Evolutionary conservation across 345 rosid genomes (phyloP).

Genomic region (Turritis glabra): DNA sequence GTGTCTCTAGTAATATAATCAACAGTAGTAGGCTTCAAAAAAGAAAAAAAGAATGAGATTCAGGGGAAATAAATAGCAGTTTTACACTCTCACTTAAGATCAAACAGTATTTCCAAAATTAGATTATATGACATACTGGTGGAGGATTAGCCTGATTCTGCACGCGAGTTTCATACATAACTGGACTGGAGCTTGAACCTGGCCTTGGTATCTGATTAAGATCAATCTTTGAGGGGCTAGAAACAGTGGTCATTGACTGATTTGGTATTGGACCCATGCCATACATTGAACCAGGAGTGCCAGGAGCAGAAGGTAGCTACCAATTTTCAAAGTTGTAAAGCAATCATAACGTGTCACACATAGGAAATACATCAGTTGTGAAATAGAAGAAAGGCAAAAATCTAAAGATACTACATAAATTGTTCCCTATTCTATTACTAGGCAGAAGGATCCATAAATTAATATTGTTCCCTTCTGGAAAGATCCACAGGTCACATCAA

Average conservation of each 20-base stretch:
- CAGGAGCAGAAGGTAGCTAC: conserved; percentile 37
- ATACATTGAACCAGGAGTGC: conserved; percentile 35
- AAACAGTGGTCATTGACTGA: conserved; percentile 40
- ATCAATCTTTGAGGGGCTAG: conserved; percentile 40
- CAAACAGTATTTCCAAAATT: background rate
- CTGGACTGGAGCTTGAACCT: conserved; percentile 37
- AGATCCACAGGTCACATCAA: background rate
- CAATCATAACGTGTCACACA: conserved; percentile 1
- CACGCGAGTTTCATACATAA: conserved; percentile 36
- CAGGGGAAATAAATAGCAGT: background rate
- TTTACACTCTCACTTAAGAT: conserved; percentile 1
- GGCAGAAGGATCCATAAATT: background rate
- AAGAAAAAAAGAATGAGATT: conserved; percentile 27
- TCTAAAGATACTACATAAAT: background rate
- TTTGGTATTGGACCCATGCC: conserved; percentile 34
- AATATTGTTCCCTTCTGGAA: background rate
- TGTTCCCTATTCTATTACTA: background rate
- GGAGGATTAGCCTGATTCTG: conserved; percentile 73
- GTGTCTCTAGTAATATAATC: conserved; percentile 89
- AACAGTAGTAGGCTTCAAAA: conserved; percentile 76
- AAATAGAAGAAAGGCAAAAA: background rate
- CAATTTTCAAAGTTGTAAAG: conserved; percentile 21
- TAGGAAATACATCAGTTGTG: background rate
- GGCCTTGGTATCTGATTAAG: conserved; percentile 44
- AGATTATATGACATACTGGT: conserved; percentile 33